phyloP scores from a whole-genome alignment of 2,329 filamentous ascomycete genomes.

The Penicillium vulpinum region DNA sequence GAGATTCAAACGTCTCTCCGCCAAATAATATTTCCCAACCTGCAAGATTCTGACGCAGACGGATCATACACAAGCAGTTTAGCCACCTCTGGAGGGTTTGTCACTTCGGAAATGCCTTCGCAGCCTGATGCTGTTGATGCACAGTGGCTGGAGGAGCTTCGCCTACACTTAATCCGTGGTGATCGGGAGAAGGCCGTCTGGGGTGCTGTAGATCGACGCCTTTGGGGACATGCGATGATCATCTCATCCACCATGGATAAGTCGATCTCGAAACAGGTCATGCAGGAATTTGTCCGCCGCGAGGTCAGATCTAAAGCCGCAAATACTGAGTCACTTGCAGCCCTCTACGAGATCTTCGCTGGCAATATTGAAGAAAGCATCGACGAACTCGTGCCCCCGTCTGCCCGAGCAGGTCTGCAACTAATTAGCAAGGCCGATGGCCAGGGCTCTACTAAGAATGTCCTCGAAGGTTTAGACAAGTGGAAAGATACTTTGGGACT shows the following conservation, averaged over 20 bases:
- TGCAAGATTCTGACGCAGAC: slow-evolving; percentile 36
- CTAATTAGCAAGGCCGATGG: slow-evolving; percentile 74
- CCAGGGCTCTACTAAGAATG: slow-evolving; percentile 65
- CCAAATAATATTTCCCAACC: slow-evolving; percentile 67
- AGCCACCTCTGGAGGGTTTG: slow-evolving; percentile 40
- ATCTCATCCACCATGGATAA: slow-evolving; percentile 77
- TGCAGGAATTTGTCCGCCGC: slow-evolving; percentile 92
- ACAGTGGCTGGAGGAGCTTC: slow-evolving; percentile 68
- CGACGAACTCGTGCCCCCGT: slow-evolving; percentile 90
- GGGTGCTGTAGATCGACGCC: slow-evolving; percentile 85
- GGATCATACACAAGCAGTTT: slow-evolving; percentile 24
- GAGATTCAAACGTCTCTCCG: slow-evolving; percentile 73
- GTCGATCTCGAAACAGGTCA: slow-evolving; percentile 82
- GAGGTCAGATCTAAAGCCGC: slow-evolving; percentile 82
- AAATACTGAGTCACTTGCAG: slow-evolving; percentile 83
- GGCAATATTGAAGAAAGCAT: slow-evolving; percentile 93
- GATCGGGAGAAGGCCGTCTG: slow-evolving; percentile 90
- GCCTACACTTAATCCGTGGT: slow-evolving; percentile 71
- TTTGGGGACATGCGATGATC: slow-evolving; percentile 96
- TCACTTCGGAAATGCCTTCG: slow-evolving; percentile 39
- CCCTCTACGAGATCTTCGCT: slow-evolving; percentile 89
- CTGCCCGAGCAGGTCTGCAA: slow-evolving; percentile 87
- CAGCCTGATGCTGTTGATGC: slow-evolving; percentile 69
- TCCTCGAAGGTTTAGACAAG: slow-evolving; percentile 81
- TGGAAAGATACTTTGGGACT: slow-evolving; percentile 90